phyloP scores from a whole-genome alignment of 225 moss, liverwort and hornwort species.

The Thuidium tamariscinum region DNA sequence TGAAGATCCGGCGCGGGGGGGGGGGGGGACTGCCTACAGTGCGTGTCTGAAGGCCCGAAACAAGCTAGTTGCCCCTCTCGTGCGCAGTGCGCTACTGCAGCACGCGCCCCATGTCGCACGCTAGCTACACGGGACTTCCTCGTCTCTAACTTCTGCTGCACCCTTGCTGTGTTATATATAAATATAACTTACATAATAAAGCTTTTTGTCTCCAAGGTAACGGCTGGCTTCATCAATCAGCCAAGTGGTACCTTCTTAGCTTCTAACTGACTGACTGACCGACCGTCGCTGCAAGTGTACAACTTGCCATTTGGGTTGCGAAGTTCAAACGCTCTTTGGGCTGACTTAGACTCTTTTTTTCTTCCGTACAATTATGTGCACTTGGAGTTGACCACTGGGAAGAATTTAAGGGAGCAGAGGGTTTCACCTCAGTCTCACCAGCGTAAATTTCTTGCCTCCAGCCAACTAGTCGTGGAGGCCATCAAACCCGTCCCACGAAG shows the following conservation, averaged over 20 bases:
- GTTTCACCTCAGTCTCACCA: not conserved
- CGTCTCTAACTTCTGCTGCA: not conserved
- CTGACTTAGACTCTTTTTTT: not conserved
- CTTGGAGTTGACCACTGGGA: not conserved
- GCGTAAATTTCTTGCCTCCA: not conserved
- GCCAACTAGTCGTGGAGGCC: too few species aligned
- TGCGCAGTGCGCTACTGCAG: not conserved
- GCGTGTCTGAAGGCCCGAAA: not conserved
- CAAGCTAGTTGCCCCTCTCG: not conserved
- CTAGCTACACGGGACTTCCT: not conserved
- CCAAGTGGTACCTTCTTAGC: not conserved
- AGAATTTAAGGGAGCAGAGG: not conserved
- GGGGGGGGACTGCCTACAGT: not conserved
- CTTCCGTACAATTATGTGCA: not conserved
- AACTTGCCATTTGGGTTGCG: not conserved
- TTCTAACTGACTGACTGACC: not conserved
- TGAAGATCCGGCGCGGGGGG: not conserved
- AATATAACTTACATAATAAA: not conserved
- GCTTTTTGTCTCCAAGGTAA: not conserved
- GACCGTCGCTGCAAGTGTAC: not conserved
- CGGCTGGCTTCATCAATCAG: not conserved
- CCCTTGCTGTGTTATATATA: not conserved
- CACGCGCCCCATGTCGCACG: not conserved
- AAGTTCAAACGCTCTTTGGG: not conserved
- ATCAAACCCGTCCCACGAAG: too few species aligned